Evolutionary conservation across 805 yeast species (phyloP).

Genomic region (Metschnikowia gelsemii): DNA sequence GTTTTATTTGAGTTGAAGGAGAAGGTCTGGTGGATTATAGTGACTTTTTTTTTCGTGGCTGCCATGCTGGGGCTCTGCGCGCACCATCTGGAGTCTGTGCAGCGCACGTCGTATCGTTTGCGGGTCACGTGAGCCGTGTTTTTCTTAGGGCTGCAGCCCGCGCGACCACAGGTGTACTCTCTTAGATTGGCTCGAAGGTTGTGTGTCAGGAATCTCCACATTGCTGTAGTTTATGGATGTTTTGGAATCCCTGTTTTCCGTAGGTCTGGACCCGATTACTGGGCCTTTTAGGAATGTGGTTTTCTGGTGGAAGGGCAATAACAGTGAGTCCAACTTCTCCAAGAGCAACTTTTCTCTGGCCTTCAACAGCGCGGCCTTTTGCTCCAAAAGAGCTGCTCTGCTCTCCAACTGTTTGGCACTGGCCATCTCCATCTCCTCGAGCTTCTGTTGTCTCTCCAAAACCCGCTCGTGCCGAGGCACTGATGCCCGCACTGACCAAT

Average conservation of each 20-base stretch:
- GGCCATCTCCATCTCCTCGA: conserved; percentile 76
- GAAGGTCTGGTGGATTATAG: not conserved
- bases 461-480: conserved; percentile 79
- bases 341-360: conserved; percentile 57
- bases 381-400: conserved; percentile 75
- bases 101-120: conserved; percentile 1
- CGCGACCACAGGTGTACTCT: no score
- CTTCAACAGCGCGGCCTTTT: conserved; percentile 70
- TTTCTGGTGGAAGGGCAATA: no score
- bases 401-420: conserved; percentile 70
- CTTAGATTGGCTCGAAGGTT: no score
- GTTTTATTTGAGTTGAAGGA: conserved; percentile 8
- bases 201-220: no score
- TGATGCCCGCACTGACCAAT: no score
- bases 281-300: no score
- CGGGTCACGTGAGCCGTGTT: conserved; percentile 9
- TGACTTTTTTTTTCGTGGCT: conserved; percentile 15
- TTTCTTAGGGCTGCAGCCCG: conserved; percentile 17
- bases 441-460: conserved; percentile 69
- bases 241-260: no score
- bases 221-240: no score
- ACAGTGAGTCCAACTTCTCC: conserved; percentile 43
- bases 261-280: no score
- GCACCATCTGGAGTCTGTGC: conserved; percentile 6
- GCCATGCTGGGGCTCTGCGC: conserved; percentile 3